Base-by-base conservation (phyloP, 1,139 yeast genomes). In the Saccharomyces pastorianus region DNA sequence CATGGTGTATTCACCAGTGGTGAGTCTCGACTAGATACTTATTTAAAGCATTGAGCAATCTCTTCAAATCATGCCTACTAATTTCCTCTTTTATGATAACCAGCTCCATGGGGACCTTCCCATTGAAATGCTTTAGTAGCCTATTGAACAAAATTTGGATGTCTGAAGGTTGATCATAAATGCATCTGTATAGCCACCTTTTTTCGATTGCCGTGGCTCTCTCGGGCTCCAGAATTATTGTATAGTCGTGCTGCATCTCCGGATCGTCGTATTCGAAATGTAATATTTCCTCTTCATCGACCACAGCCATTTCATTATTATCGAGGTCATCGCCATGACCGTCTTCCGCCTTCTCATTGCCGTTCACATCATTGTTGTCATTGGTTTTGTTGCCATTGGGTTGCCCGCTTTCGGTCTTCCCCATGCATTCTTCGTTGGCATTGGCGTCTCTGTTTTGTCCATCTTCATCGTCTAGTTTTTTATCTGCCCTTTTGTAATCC, bases 191-290 rank as follows among this genome's bases (percentile, higher is more conserved):
- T 32, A 93, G 82, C 98, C 98, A 93, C 60, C 87, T 77, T 64
- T 95, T 79, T 64, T 95, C 97, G 31, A 87, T 71, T 0, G 91
- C 83, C 0, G 93, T 81, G 0, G 97, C 95, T 49, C 90, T 75
- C 48, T 85, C 93, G 0, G 99, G 99, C 58, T 91, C 96, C 11
- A 83, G 69, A n/a, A 93, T 73, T 2, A 93, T 84, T 0, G 93
- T 83, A 55, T 61, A 68, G 59, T 88, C 96, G 49, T 84, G 88
- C 28, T 84, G 86, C 50, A 82, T 75, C 26, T 76, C 78, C 2
- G 66, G 64, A 54, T 67, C 71, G 56, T 62, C 70, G 27, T 65
- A 65, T 2, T 64, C 64, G 38, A 66, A 63, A 34, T 60, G 59
- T 29, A 55, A 53, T 7, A 59, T 31, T 47, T 56, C 59, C 4